phyloP scores from a whole-genome alignment of 371 early-diverging fungal species.

The Mucor racemosus region DNA sequence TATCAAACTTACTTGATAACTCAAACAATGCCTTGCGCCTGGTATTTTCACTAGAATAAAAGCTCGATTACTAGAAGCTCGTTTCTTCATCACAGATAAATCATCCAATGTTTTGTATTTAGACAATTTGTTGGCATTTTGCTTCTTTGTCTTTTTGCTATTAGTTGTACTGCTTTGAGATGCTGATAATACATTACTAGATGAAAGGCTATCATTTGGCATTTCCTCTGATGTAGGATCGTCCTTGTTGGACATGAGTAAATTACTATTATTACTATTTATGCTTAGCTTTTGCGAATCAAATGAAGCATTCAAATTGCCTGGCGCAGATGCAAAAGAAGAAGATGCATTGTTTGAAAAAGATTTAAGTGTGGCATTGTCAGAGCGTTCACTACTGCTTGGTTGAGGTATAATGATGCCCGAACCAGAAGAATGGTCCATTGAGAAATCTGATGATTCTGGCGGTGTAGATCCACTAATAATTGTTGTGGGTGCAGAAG shows the following conservation, averaged over 20 bases:
- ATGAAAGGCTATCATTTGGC: slow-evolving; percentile 7
- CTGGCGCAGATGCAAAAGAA: not conserved
- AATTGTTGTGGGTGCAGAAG: slow-evolving; percentile 11
- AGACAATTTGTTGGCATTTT: slow-evolving; percentile 1
- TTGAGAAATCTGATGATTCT: not conserved
- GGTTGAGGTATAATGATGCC: slow-evolving; percentile 1
- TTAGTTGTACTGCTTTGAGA: not conserved
- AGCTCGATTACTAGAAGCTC: slow-evolving; percentile 67
- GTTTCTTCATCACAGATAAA: slow-evolving; percentile 62
- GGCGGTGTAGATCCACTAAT: not conserved
- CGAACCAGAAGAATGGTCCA: not conserved
- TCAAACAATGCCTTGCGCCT: slow-evolving; percentile 66
- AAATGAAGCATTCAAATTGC: not conserved
- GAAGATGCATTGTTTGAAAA: not conserved
- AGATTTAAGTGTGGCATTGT: not conserved
- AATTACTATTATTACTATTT: not conserved
- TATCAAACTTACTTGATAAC: slow-evolving; percentile 61
- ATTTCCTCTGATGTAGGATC: not conserved
- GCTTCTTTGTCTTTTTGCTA: slow-evolving; percentile 11
- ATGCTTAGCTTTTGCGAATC: not conserved
- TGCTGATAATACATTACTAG: not conserved
- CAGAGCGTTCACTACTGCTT: slow-evolving; percentile 5
- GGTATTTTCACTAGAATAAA: slow-evolving; percentile 79
- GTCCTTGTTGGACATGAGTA: not conserved
- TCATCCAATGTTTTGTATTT: slow-evolving; percentile 32